These are phyloP conservation scores for Ophiocordyceps unilateralis DNA, from an alignment of 2,329 filamentous ascomycete genomes.

Conservation along the genomic window DNA sequence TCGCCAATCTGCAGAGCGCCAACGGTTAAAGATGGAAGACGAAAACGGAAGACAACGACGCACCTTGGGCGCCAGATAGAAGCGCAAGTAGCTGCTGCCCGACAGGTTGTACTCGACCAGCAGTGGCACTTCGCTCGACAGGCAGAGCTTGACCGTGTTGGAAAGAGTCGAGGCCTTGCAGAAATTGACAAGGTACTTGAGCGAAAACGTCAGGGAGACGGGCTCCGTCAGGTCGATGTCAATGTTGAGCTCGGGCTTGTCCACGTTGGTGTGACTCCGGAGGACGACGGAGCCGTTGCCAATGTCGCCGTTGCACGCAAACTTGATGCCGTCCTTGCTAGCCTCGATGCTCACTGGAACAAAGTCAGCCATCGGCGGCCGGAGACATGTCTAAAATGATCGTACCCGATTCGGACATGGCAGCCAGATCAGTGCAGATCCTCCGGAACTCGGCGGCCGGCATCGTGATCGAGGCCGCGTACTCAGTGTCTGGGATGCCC, in stretches of 20 bases:
- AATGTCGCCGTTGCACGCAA: constrained; percentile 84
- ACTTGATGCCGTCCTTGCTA: constrained; percentile 93
- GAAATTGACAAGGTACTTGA: constrained; percentile 99
- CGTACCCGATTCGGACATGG: constrained; percentile 89
- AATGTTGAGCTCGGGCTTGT: constrained; percentile 74
- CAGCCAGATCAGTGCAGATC: constrained; percentile 82
- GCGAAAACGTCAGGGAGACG: constrained; percentile 87
- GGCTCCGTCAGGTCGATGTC: constrained; percentile 84
- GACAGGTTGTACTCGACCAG: constrained; percentile 78
- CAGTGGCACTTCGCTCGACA: constrained; percentile 91
- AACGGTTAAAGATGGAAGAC: not conserved
- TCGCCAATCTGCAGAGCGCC: constrained; percentile 17
- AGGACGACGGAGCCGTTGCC: constrained; percentile 88
- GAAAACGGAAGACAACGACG: constrained; percentile 16
- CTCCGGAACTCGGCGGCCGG: constrained; percentile 80
- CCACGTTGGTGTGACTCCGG: constrained; percentile 72
- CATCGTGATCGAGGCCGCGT: constrained; percentile 80
- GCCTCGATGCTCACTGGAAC: constrained; percentile 77
- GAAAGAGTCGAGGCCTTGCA: constrained; percentile 91
- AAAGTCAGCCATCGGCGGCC: not conserved
- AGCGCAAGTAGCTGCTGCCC: constrained; percentile 77
- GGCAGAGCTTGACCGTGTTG: constrained; percentile 68
- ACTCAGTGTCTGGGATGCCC: constrained; percentile 98
- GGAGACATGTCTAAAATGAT: not conserved
- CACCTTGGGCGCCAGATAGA: constrained; percentile 98